These are phyloP conservation scores for Clavispora asparagi DNA, from an alignment of 805 yeast species.

Conservation along the genomic window DNA sequence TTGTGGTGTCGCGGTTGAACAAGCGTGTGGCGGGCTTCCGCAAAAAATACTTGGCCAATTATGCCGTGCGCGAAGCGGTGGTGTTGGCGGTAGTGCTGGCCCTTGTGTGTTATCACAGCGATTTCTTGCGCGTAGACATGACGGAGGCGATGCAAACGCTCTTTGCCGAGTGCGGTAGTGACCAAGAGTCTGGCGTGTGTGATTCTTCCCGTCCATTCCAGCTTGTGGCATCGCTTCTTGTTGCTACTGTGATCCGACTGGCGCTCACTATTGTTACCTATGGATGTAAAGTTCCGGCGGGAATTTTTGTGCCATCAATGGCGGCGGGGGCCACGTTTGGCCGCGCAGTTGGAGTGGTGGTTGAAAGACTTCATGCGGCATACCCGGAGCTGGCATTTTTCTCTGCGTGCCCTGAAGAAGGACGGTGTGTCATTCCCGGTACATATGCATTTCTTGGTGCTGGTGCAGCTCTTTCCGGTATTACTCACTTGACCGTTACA, in stretches of 20 bases:
- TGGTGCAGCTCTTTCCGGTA: conserved; percentile 91
- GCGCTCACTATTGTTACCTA: conserved; percentile 76
- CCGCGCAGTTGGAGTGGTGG: conserved; percentile 71
- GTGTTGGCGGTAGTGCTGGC: conserved; percentile 66
- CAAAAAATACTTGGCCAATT: conserved; percentile 54
- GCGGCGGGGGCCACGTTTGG: conserved; percentile 96
- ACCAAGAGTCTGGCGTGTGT: conserved; percentile 40
- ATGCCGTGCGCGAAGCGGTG: conserved; percentile 68
- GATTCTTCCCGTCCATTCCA: conserved; percentile 16
- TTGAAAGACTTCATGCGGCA: conserved; percentile 39
- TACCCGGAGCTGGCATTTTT: conserved; percentile 33
- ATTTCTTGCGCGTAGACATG: conserved; percentile 82
- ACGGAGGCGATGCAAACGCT: conserved; percentile 89
- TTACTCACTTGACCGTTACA: conserved; percentile 85
- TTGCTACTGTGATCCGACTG: conserved; percentile 72
- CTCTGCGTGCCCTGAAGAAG: conserved; percentile 26
- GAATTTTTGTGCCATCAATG: conserved; percentile 95
- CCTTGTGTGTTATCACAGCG: conserved; percentile 74
- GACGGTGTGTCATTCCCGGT: conserved; percentile 78
- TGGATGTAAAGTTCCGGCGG: conserved; percentile 95
- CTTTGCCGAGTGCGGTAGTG: conserved; percentile 72
- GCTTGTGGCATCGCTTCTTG: conserved; percentile 48
- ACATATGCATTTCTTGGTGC: conserved; percentile 96
- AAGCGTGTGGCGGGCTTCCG: conserved; percentile 73
- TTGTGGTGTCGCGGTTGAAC: conserved; percentile 68